phyloP scores from a whole-genome alignment of 192 early-diverging fungal genomes.

The Diversispora epigaea region DNA sequence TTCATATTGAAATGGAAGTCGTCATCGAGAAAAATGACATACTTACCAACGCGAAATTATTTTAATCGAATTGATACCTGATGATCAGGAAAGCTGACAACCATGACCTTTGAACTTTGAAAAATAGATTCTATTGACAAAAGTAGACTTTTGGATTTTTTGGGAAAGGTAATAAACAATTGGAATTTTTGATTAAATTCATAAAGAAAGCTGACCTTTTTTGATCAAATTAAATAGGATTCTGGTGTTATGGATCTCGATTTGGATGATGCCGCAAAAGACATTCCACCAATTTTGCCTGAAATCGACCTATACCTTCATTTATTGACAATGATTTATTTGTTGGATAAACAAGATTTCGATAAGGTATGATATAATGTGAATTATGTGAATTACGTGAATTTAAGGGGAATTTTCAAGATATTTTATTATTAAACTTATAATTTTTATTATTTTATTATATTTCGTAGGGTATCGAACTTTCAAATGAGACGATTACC shows the following conservation, averaged over 20 bases:
- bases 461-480: conserved; percentile 57
- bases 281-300: conserved; percentile 47
- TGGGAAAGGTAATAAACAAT: conserved; percentile 38
- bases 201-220: background rate
- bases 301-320: conserved; percentile 87
- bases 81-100: conserved; percentile 10
- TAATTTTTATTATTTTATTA: background rate
- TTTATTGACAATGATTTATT: conserved; percentile 74
- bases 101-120: conserved; percentile 29
- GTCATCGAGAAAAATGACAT: conserved; percentile 5
- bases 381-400: background rate
- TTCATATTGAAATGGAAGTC: background rate
- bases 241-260: conserved; percentile 52
- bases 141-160: conserved; percentile 34
- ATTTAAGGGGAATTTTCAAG: too few relatives aligned
- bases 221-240: conserved; percentile 33
- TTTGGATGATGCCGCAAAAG: conserved; percentile 39
- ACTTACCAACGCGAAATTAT: conserved; percentile 1
- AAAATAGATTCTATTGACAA: conserved; percentile 37
- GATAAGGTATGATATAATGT: conserved; percentile 57
- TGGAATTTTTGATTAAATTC: background rate
- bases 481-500: conserved; percentile 67
- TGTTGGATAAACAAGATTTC: conserved; percentile 75
- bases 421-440: background rate
- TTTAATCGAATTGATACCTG: background rate